These are phyloP conservation scores for Inga laurina DNA, from an alignment of 306 rosid species.

Conservation along the genomic window DNA sequence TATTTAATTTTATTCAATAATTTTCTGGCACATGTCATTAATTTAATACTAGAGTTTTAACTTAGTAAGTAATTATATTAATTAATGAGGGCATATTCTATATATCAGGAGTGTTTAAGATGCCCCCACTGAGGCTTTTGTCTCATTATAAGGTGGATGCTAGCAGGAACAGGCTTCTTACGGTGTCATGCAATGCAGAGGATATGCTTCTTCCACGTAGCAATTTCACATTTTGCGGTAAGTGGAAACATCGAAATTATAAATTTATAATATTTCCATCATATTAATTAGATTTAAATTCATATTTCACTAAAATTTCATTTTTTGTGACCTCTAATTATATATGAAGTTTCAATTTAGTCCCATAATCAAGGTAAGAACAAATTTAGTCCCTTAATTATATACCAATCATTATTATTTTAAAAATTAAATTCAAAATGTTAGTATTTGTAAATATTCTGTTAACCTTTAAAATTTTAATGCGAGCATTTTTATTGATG, in stretches of 20 bases:
- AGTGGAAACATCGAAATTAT: neutral
- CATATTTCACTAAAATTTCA: too few relatives aligned
- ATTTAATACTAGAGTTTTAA: neutral
- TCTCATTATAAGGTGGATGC: slow-evolving; percentile 87
- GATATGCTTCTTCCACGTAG: slow-evolving; percentile 90
- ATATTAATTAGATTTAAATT: too few relatives aligned
- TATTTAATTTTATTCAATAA: neutral
- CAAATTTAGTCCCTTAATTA: too few relatives aligned
- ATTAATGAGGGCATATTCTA: slow-evolving; percentile 9
- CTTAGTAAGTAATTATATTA: neutral
- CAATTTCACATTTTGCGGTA: slow-evolving; percentile 74
- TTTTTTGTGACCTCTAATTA: too few relatives aligned
- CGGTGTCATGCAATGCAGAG: slow-evolving; percentile 88
- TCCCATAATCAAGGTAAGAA: too few relatives aligned
- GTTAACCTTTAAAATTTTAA: too few relatives aligned
- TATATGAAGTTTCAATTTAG: too few relatives aligned
- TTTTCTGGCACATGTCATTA: neutral
- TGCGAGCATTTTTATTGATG: too few relatives aligned
- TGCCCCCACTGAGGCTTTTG: slow-evolving; percentile 87
- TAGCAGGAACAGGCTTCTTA: slow-evolving; percentile 54
- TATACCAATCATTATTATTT: too few relatives aligned
- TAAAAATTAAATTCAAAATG: too few relatives aligned
- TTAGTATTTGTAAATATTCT: too few relatives aligned
- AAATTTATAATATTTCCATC: neutral
- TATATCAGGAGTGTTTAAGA: slow-evolving; percentile 76